These are phyloP conservation scores for Geotrichum phurueaensis DNA, from an alignment of 1,139 yeast genomes.

Conservation along the genomic window DNA sequence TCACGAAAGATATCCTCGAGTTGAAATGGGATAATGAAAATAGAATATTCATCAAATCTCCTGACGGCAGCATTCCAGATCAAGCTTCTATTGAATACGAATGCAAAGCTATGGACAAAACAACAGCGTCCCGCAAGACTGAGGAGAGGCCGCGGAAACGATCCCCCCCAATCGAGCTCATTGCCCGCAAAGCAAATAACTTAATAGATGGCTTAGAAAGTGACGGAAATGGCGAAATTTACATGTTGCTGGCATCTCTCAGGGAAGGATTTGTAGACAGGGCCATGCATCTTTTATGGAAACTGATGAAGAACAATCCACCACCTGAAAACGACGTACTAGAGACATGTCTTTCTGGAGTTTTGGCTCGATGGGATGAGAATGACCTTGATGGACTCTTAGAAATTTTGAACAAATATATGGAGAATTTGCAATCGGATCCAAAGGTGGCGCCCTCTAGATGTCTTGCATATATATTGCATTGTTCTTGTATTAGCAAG, in stretches of 20 bases:
- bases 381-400: slow-evolving; percentile 2
- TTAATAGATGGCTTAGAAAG: neutral
- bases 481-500: slow-evolving; percentile 18
- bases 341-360: slow-evolving; percentile 6
- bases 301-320: neutral
- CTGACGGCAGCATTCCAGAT: neutral
- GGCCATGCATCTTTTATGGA: slow-evolving; percentile 9
- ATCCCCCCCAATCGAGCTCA: neutral
- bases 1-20: neutral
- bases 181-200: neutral
- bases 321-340: neutral
- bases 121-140: neutral
- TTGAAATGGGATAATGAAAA: slow-evolving; percentile 10
- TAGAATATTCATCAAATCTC: neutral
- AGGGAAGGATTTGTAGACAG: slow-evolving; percentile 4
- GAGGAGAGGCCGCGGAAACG: neutral
- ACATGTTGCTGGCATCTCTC: slow-evolving; percentile 6
- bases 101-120: neutral
- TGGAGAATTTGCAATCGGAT: neutral
- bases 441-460: neutral
- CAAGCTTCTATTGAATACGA: neutral
- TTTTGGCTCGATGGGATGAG: neutral
- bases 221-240: slow-evolving; percentile 1
- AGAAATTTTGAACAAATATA: neutral
- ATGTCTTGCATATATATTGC: slow-evolving; percentile 21